These are phyloP conservation scores for Brassica incana DNA, from an alignment of 345 rosid species.

Conservation along the genomic window DNA sequence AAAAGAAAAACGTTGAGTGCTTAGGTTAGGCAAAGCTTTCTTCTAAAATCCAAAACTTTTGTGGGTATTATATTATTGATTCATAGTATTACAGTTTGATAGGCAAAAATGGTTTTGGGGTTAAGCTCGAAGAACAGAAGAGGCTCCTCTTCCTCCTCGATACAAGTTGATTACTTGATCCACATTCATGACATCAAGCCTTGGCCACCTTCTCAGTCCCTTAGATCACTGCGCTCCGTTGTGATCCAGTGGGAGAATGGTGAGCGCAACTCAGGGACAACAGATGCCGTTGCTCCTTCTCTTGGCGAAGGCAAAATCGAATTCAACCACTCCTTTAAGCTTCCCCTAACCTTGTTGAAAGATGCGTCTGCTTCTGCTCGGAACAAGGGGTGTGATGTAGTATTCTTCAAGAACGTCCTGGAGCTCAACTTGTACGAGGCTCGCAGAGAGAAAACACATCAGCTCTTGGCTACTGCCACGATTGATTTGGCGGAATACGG, in stretches of 20 bases:
- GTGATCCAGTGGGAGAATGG: constrained; percentile 91
- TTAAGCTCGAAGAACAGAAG: constrained; percentile 58
- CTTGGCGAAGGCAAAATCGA: constrained; percentile 86
- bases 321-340: constrained; percentile 74
- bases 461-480: constrained; percentile 71
- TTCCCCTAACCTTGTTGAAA: constrained; percentile 63
- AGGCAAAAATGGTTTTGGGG: constrained; percentile 64
- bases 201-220: constrained; percentile 98
- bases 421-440: constrained; percentile 85
- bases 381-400: constrained; percentile 49
- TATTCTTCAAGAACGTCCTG: constrained; percentile 61
- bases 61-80: neutral
- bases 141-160: constrained; percentile 35
- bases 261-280: constrained; percentile 66
- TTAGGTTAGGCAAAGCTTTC: neutral
- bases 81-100: neutral
- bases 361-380: constrained; percentile 56
- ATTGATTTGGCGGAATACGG: constrained; percentile 81
- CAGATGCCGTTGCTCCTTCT: constrained; percentile 63
- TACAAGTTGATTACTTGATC: constrained; percentile 61
- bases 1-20: neutral
- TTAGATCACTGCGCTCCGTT: constrained; percentile 79
- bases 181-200: constrained; percentile 86
- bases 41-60: too few relatives aligned
- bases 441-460: constrained; percentile 76